Base-by-base conservation (phyloP, 2,329 filamentous ascomycete genomes). In the Talaromyces sp. region DNA sequence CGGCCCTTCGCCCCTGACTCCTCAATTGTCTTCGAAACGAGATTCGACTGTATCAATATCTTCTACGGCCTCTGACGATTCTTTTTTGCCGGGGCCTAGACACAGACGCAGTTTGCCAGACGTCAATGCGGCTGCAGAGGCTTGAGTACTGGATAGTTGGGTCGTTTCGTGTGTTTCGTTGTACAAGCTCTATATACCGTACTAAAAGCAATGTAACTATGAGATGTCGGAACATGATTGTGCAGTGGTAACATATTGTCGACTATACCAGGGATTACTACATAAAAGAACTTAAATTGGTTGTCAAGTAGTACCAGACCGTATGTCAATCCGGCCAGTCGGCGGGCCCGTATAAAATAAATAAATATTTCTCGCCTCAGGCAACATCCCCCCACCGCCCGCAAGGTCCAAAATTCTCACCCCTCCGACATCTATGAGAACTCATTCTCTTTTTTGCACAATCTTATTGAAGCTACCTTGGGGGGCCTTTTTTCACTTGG, bases 31-130 rank as follows among this genome's bases (percentile, higher is more conserved):
- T n/a, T 75, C 76, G 60, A 72, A 75, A 19, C 70, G 76, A 22
- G 76, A 78, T 54, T 75, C 76, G 47, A 72, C 70, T 2, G 27
- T 63, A 60, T 66, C 64, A 10, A 41, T 66, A 39, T 68, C 73
- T 19, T 76, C 76, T 1, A 73, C 76, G 41, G 76, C 75, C 1
- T 78, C 76, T 19, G 75, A 77, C 24, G 75, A 77, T 60, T 76
- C 74, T 13, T 73, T 70, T 16, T 67, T 70, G 24, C 60, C 62
- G n/a, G 62, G 66, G 11, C 67, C 70, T 65, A 71, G 67, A 14
- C 72, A 71, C 24, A 73, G 70, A 49, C 68, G 69, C 8, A 61
- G 16, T 24, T 63, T 54, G 24, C 63, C 66, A n/a, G 66, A 67
- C 3, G 37, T 62, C 19, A 58, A 41, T 37, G 61, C 64, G 22